Percentiles rank a stretch among this genome's conserved stretches.
These are phyloP conservation scores for Sarocladium oryzae DNA, from an alignment of 2,329 filamentous ascomycete genomes.

Conservation along the genomic window DNA sequence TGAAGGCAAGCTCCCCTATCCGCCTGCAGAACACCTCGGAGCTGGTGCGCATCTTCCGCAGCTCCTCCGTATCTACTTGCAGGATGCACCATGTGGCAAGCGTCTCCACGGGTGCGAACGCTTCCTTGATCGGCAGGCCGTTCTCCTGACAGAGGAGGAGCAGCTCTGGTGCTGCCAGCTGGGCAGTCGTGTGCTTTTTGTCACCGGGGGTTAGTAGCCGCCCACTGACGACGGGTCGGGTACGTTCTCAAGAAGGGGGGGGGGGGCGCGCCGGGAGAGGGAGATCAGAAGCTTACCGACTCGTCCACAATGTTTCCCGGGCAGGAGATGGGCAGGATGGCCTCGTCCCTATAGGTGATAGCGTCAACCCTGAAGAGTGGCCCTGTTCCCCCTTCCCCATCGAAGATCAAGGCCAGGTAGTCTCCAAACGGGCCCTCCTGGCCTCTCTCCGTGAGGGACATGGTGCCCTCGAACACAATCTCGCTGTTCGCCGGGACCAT, in stretches of 20 bases:
- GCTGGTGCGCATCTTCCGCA: slow-evolving; percentile 48
- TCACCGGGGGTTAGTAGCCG: neutral
- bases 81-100: slow-evolving; percentile 44
- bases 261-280: neutral
- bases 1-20: slow-evolving; percentile 37
- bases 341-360: slow-evolving; percentile 40
- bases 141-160: slow-evolving; percentile 25
- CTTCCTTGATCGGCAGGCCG: slow-evolving; percentile 36
- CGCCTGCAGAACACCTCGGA: slow-evolving; percentile 29
- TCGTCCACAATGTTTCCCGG: slow-evolving; percentile 39
- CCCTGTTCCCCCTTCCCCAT: slow-evolving; percentile 28
- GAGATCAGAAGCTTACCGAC: slow-evolving; percentile 18
- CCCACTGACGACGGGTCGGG: neutral
- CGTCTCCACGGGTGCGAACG: slow-evolving; percentile 37
- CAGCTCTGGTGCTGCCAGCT: slow-evolving; percentile 37
- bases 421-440: slow-evolving; percentile 45
- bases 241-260: neutral
- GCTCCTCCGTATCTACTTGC: slow-evolving; percentile 49
- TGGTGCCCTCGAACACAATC: slow-evolving; percentile 43
- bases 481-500: slow-evolving; percentile 42
- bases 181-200: slow-evolving; percentile 30
- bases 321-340: slow-evolving; percentile 42
- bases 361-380: slow-evolving; percentile 36
- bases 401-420: slow-evolving; percentile 23
- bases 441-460: slow-evolving; percentile 35